Evolutionary conservation across 140 eudicot genomes (phyloP).

Genomic region (Anethum foeniculum): DNA sequence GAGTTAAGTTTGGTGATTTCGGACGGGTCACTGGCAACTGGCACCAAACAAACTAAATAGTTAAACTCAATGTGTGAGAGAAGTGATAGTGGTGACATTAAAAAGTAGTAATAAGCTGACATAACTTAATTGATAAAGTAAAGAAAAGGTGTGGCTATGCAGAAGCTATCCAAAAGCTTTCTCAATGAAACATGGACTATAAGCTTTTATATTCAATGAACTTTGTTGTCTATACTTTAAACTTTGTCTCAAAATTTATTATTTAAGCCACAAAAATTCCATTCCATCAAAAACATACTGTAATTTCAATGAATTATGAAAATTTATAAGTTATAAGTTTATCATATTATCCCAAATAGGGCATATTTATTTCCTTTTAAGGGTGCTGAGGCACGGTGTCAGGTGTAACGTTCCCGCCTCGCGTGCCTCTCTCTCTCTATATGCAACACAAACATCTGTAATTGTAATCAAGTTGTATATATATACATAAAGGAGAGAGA

Average conservation of each 20-base stretch:
- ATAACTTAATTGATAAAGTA: background rate
- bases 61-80: background rate
- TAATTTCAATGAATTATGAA: background rate
- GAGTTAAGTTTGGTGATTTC: conserved; percentile 63
- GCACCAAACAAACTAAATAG: conserved; percentile 4
- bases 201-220: background rate
- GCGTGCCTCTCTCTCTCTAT: background rate
- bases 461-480: background rate
- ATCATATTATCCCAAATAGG: background rate
- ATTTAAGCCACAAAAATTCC: background rate
- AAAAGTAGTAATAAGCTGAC: background rate
- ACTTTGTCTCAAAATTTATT: background rate
- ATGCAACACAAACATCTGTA: background rate
- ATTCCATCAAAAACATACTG: background rate
- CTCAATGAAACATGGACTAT: background rate
- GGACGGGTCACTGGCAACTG: conserved; percentile 85
- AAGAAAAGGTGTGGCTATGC: background rate
- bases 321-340: background rate
- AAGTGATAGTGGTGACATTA: conserved; percentile 1
- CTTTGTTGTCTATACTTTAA: background rate
- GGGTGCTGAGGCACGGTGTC: conserved; percentile 1
- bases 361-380: background rate
- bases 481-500: background rate
- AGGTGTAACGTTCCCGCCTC: background rate
- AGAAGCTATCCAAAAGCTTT: background rate